phyloP scores from a whole-genome alignment of 148 eudicot species.

The Chenopodium album region DNA sequence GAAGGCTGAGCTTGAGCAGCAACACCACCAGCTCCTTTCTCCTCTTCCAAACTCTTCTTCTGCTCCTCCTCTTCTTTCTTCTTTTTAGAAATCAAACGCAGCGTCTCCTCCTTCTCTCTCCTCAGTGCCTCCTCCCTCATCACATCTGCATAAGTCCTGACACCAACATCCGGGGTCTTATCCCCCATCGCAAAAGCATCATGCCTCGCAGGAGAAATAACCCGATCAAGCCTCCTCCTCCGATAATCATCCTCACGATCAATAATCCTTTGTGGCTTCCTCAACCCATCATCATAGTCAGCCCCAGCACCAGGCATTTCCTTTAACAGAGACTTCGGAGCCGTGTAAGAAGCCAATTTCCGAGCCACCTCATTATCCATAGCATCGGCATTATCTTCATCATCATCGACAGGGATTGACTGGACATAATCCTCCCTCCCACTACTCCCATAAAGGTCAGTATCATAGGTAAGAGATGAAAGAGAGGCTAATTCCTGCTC shows the following conservation, averaged over 20 bases:
- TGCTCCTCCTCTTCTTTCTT: slow-evolving; percentile 73
- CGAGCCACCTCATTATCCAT: slow-evolving; percentile 62
- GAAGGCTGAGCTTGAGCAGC: slow-evolving; percentile 37
- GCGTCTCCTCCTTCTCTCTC: slow-evolving; percentile 67
- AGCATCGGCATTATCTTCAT: slow-evolving; percentile 57
- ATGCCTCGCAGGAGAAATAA: slow-evolving; percentile 72
- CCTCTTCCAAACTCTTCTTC: slow-evolving; percentile 41
- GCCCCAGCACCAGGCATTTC: slow-evolving; percentile 64
- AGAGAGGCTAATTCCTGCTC: slow-evolving; percentile 74
- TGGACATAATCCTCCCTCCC: slow-evolving; percentile 58
- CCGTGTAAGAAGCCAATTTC: slow-evolving; percentile 72
- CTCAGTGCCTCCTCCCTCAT: slow-evolving; percentile 81
- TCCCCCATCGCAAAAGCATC: slow-evolving; percentile 84
- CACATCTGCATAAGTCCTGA: slow-evolving; percentile 78
- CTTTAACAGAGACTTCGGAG: slow-evolving; percentile 70
- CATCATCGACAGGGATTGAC: slow-evolving; percentile 79
- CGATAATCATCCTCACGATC: slow-evolving; percentile 83
- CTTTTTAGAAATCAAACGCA: slow-evolving; percentile 61
- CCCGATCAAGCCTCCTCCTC: slow-evolving; percentile 60
- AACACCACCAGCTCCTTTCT: slow-evolving; percentile 31
- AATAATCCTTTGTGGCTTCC: slow-evolving; percentile 61
- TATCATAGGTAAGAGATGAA: slow-evolving; percentile 59
- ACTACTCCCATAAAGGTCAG: slow-evolving; percentile 61
- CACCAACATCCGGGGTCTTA: slow-evolving; percentile 76
- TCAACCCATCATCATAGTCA: slow-evolving; percentile 63